phyloP scores from a whole-genome alignment of 2,329 filamentous ascomycete species.

The Alternaria metachromatica region DNA sequence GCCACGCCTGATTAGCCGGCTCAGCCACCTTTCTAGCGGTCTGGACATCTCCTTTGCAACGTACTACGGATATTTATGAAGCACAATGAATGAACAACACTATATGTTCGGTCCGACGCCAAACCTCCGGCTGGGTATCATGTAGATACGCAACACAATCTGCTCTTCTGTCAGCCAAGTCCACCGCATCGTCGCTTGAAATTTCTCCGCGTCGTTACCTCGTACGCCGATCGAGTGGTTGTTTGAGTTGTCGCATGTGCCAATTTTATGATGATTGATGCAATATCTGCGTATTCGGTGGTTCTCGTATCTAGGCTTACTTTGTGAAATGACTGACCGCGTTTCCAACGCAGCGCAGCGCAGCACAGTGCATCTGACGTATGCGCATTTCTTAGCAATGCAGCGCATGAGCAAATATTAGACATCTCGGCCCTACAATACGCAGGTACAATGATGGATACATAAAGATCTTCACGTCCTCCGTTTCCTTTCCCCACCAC shows the following conservation, averaged over 20 bases:
- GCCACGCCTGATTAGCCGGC: not conserved
- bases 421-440: not conserved
- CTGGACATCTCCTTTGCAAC: not conserved
- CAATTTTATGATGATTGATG: not conserved
- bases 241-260: not conserved
- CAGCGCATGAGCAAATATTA: not conserved
- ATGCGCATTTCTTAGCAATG: not conserved
- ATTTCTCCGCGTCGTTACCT: not conserved
- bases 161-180: not conserved
- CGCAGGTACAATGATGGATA: not conserved
- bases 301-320: not conserved
- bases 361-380: not conserved
- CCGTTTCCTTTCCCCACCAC: not conserved
- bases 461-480: not conserved
- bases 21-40: not conserved
- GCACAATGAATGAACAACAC: not conserved
- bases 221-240: not conserved
- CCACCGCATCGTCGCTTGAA: not conserved
- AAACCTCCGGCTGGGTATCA: not conserved
- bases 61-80: not conserved
- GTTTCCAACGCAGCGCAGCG: not conserved
- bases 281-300: not conserved
- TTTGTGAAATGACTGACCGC: not conserved
- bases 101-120: not conserved
- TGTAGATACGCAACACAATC: not conserved